Conservation (phyloP, 2,329 filamentous ascomycete species). For the Davidsoniella australis region DNA sequence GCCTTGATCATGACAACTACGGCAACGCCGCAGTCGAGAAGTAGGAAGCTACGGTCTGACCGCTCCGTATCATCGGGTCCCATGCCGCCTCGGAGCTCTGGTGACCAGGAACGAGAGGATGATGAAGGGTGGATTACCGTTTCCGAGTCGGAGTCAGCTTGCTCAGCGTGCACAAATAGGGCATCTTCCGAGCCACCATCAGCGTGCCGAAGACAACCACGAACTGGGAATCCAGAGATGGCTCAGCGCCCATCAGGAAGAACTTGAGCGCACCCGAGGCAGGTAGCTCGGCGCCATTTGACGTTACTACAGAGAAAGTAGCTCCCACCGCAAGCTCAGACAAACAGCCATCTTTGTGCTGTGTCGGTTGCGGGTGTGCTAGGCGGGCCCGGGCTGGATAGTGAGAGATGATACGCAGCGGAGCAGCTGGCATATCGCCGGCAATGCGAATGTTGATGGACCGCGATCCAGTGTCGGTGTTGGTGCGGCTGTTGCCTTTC, state of each 20-base stretch:
- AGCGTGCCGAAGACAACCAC: conserved; percentile 10
- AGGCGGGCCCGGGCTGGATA: conserved; percentile 10
- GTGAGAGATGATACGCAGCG: conserved; percentile 12
- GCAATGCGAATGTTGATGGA: conserved; percentile 8
- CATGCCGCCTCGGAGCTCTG: conserved; percentile 1
- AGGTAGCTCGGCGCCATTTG: conserved; percentile 1
- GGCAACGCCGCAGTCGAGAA: conserved; percentile 9
- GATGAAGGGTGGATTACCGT: conserved; percentile 2
- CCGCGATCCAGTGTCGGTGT: neutral
- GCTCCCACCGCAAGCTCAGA: conserved; percentile 3
- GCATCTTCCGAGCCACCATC: neutral
- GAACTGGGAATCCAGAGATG: conserved; percentile 7
- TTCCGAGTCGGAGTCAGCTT: conserved; percentile 3
- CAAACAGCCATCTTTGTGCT: conserved; percentile 8
- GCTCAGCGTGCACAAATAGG: conserved; percentile 7
- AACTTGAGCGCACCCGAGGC: conserved; percentile 11
- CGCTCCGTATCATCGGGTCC: neutral
- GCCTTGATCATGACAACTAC: conserved; percentile 12
- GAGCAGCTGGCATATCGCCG: conserved; percentile 6
- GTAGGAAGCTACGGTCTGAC: conserved; percentile 9
- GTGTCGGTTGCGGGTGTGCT: conserved; percentile 6
- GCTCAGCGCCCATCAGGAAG: conserved; percentile 11
- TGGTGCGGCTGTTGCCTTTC: neutral
- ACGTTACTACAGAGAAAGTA: conserved; percentile 3
- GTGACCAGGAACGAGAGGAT: conserved; percentile 8